Evolutionary conservation across 2,329 filamentous ascomycete genomes (phyloP).

Genomic region (Aureobasidium melanogenum): DNA sequence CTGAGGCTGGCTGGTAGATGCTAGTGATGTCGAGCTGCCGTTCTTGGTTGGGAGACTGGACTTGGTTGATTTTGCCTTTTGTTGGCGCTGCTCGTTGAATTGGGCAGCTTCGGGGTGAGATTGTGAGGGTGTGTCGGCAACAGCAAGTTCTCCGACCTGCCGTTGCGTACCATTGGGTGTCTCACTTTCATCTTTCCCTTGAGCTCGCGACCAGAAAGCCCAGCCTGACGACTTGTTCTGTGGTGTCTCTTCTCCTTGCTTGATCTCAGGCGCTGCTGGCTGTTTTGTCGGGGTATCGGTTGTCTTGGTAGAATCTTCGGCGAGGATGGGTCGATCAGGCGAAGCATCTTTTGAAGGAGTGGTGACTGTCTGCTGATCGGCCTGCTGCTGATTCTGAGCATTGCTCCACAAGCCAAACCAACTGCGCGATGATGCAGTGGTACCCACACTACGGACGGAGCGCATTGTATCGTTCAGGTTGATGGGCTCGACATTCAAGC

Average conservation of each 20-base stretch:
- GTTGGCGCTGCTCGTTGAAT: conserved; percentile 35
- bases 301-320: conserved; percentile 10
- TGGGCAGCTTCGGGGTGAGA: conserved; percentile 42
- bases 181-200: conserved; percentile 35
- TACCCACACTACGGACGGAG: not conserved
- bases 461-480: conserved; percentile 6
- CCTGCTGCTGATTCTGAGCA: conserved; percentile 33
- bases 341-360: conserved; percentile 7
- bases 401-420: conserved; percentile 45
- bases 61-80: conserved; percentile 18
- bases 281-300: conserved; percentile 11
- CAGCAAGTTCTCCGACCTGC: conserved; percentile 42
- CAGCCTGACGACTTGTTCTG: conserved; percentile 52
- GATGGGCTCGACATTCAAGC: not conserved
- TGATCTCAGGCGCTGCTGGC: not conserved
- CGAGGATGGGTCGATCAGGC: conserved; percentile 13
- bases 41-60: conserved; percentile 17
- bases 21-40: not conserved
- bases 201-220: conserved; percentile 70
- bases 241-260: conserved; percentile 11
- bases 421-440: conserved; percentile 23
- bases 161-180: conserved; percentile 47
- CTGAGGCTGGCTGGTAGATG: not conserved
- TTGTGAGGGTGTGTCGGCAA: conserved; percentile 42
- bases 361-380: conserved; percentile 16